A percentile compares a stretch with the other conserved stretches of the same genome.
Evolutionary conservation across 495 filamentous ascomycete genomes (phyloP).

Genomic region (Talaromyces thailandensis): DNA sequence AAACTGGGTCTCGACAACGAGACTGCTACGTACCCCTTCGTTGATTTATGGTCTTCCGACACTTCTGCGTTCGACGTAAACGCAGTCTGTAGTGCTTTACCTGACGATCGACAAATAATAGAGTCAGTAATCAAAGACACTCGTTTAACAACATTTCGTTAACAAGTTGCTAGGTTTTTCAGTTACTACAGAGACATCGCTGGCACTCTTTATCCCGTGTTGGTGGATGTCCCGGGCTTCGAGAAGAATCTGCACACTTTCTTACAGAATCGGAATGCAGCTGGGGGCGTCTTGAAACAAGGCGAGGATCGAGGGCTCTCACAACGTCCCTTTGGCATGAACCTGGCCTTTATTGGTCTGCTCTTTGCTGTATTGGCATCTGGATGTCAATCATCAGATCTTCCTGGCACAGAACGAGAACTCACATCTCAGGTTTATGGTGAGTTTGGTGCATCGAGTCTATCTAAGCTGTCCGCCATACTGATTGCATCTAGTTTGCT

Average conservation of each 20-base stretch:
- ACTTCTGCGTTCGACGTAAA: slow-evolving; percentile 63
- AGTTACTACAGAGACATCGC: slow-evolving; percentile 67
- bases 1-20: slow-evolving; percentile 77
- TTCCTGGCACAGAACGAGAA: slow-evolving; percentile 47
- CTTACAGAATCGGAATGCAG: slow-evolving; percentile 52
- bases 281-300: slow-evolving; percentile 31
- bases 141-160: slow-evolving; percentile 2
- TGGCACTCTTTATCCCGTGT: slow-evolving; percentile 70
- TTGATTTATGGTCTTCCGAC: slow-evolving; percentile 53
- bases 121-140: slow-evolving; percentile 37
- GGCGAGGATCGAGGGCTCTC: slow-evolving; percentile 24
- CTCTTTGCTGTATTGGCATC: slow-evolving; percentile 75
- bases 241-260: slow-evolving; percentile 58
- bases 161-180: slow-evolving; percentile 44
- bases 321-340: slow-evolving; percentile 33
- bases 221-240: slow-evolving; percentile 58
- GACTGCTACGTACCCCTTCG: slow-evolving; percentile 68
- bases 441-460: slow-evolving; percentile 14
- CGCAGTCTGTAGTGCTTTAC: slow-evolving; percentile 59
- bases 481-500: slow-evolving; percentile 37
- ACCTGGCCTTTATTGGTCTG: slow-evolving; percentile 28
- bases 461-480: not conserved
- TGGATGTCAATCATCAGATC: slow-evolving; percentile 67
- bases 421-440: slow-evolving; percentile 54
- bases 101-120: slow-evolving; percentile 51